Base-by-base conservation (phyloP, 2,329 filamentous ascomycete species). In the Hysterium pulicare region DNA sequence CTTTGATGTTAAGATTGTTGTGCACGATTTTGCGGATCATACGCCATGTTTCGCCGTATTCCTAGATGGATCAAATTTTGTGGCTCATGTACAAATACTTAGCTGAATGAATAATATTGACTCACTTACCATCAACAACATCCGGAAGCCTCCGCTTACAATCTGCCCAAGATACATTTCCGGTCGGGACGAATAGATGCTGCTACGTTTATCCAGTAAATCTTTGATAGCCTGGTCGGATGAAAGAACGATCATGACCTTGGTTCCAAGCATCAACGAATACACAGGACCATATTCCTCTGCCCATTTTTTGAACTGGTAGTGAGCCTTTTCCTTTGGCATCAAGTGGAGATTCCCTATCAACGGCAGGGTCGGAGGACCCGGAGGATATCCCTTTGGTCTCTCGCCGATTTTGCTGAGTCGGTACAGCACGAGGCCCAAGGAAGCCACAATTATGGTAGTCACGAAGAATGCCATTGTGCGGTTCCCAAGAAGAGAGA, bases 291-390 rank as follows among this genome's bases (percentile, higher is more conserved):
- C 37, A 31, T 39, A 47, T 40, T 61, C 38, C 20, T 49, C 38
- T 1, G 54, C 52, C 58, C 58, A 62, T 45, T 55, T 42, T 7
- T 49, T 49, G 45, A 61, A 60, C 16, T 58, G 50, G 43, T 59
- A 53, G 35, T 61, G 54, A 1, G 58, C 52, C 3, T 60, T 55
- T 22, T 60, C 62, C 35, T 49, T 57, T 1, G 66, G 64, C 17
- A 71, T 62, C 40, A 69, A 63, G 24, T 67, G 63, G 4, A 69
- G 49, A 38, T 71, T 72, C n/a, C 69, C 70, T 4, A 73, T 57
- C 20, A 73, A 33, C 1, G 70, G 70, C 0, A 71, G 26, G 1
- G 66, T 69, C 17, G 61, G 68, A 10, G 67, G 71, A 2, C 70
- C 69, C 35, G 59, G 74, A 11, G 75, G 74, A 26, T 61, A 71